A percentile compares a stretch with the other conserved stretches of the same genome.
These are phyloP conservation scores for Ascochyta lentis DNA, from an alignment of 2,329 filamentous ascomycete genomes.

Conservation along the genomic window DNA sequence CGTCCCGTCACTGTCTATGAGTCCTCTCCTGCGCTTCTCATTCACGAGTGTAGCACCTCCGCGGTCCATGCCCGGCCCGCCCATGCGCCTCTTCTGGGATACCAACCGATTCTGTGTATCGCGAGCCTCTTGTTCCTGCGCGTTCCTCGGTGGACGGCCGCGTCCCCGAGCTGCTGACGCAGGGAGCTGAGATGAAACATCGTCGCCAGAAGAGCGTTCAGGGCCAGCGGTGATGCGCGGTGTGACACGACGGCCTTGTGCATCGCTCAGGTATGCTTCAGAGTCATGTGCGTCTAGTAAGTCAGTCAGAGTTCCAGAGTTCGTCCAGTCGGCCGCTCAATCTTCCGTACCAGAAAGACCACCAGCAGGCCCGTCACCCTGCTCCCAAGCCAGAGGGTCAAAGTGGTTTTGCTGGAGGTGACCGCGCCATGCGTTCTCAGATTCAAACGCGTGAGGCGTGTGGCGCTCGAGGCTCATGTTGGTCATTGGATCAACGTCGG, in stretches of 20 bases:
- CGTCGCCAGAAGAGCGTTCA: constrained; percentile 18
- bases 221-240: constrained; percentile 47
- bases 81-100: constrained; percentile 59
- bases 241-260: constrained; percentile 56
- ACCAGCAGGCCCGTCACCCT: constrained; percentile 65
- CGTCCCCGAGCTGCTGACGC: constrained; percentile 43
- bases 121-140: constrained; percentile 54
- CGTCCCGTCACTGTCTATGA: constrained; percentile 60
- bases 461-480: constrained; percentile 30
- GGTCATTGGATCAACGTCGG: constrained; percentile 30
- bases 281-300: constrained; percentile 49
- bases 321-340: constrained; percentile 6
- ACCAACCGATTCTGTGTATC: constrained; percentile 55
- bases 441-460: constrained; percentile 44
- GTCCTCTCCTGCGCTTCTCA: constrained; percentile 56
- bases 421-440: constrained; percentile 53
- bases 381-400: constrained; percentile 60
- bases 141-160: constrained; percentile 35
- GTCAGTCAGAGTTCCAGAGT: constrained; percentile 28
- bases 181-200: constrained; percentile 1
- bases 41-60: constrained; percentile 62
- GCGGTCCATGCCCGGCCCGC: constrained; percentile 59
- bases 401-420: constrained; percentile 63
- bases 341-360: constrained; percentile 62
- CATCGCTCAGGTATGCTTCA: constrained; percentile 57